Percentiles rank a stretch among this genome's conserved stretches.
These are phyloP conservation scores for Symbiotaphrina buchneri DNA, from an alignment of 495 filamentous ascomycete genomes.

Conservation along the genomic window DNA sequence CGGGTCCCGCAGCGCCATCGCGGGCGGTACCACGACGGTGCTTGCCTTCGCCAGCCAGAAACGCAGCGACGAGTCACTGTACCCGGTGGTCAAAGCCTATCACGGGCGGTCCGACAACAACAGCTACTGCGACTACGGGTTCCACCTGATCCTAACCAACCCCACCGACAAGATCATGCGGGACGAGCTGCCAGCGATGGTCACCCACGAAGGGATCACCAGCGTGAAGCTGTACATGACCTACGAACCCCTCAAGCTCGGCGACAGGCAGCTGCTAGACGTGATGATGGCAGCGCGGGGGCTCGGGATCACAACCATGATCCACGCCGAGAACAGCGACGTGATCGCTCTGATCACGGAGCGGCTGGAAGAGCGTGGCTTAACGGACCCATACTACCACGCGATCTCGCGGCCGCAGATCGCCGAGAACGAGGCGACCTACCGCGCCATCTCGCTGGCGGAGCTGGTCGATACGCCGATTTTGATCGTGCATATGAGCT, in stretches of 20 bases:
- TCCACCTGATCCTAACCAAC: constrained; percentile 5
- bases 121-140: constrained; percentile 5
- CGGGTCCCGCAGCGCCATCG: constrained; percentile 2
- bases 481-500: constrained; percentile 5
- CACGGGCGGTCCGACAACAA: constrained; percentile 1
- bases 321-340: constrained; percentile 4
- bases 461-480: constrained; percentile 4
- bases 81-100: constrained; percentile 3
- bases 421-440: constrained; percentile 4
- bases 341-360: constrained; percentile 3
- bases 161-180: too few relatives aligned
- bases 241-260: constrained; percentile 3
- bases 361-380: constrained; percentile 2
- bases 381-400: constrained; percentile 3
- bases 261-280: constrained; percentile 1
- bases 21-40: constrained; percentile 4
- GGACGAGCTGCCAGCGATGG: too few relatives aligned
- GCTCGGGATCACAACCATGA: constrained; percentile 5
- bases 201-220: neutral
- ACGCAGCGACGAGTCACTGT: constrained; percentile 1
- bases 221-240: constrained; percentile 5
- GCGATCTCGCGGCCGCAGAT: constrained; percentile 3
- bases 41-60: constrained; percentile 4
- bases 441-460: constrained; percentile 3
- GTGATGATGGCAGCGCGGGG: constrained; percentile 2